Base-by-base conservation (phyloP, 2,329 filamentous ascomycete genomes). In the Xylariales sp. region DNA sequence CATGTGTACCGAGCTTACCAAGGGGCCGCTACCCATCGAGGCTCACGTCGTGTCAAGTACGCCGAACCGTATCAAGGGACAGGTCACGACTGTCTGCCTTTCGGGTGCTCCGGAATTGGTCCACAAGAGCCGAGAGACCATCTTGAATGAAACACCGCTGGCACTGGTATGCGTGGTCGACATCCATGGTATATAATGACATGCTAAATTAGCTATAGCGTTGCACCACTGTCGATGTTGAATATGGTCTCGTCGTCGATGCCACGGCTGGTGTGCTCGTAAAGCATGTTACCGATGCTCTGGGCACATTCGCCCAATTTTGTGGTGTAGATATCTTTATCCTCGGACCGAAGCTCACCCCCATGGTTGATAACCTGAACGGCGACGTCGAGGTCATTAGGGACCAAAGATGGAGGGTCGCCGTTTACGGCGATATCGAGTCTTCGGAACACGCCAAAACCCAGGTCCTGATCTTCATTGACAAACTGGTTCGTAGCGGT, bases 391-490 rank as follows among this genome's bases (percentile, higher is more conserved):
- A 93, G 56, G 83, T 93, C 56, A 86, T 86, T 52, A 84, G 88
- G 55, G 90, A 96, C 62, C 87, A 93, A 63, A 82, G 91, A 53
- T 89, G 94, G 71, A 83, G 91, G 59, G 84, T 96, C 46, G 86
- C 88, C 54, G 94, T 98, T 50, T 98, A 93, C 56, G 91, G 93
- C 41, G 93, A 98, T 60, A 84, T 93, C 65, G 82, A 97, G 68
- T 95, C 89, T 51, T 86, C 88, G 20, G 93, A 98, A 65, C 91
- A 97, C 65, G 93, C 93, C 42, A 98, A 98, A 74, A 95, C 91
- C 14, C 81, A 93, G 51, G 83, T 96, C 29, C 71, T 98, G 62
- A 95, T 97, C 63, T 93, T 96, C 74, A 97, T 98, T 60, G 93
- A 98, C 63, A 88, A 89, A 65, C 80, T 95, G 69, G 87, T 93